Evolutionary conservation across 2,329 filamentous ascomycete genomes (phyloP).

Genomic region (Phaeosphaeriaceae sp.): DNA sequence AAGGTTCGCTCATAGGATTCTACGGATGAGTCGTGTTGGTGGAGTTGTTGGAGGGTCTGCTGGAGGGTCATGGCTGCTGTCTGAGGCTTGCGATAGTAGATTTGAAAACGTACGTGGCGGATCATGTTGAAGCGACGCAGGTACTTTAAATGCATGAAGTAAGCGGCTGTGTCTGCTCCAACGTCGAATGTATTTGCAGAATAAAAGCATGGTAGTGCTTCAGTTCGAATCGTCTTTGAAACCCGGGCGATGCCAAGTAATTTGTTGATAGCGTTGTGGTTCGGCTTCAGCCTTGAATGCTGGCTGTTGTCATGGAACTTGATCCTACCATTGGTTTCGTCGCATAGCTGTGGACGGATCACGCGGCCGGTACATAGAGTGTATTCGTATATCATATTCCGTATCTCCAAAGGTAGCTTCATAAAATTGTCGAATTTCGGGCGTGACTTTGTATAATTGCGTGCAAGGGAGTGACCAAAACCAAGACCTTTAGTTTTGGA

Average conservation of each 20-base stretch:
- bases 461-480: too few species aligned
- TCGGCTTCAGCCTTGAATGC: background rate
- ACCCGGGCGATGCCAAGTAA: constrained; percentile 16
- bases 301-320: constrained; percentile 27
- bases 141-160: constrained; percentile 23
- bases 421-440: constrained; percentile 18
- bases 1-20: too few species aligned
- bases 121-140: constrained; percentile 28
- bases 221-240: constrained; percentile 21
- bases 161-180: constrained; percentile 20
- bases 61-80: too few species aligned
- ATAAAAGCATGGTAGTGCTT: constrained; percentile 29
- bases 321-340: constrained; percentile 2
- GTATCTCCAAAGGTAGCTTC: constrained; percentile 23
- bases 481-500: too few species aligned
- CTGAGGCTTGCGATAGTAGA: background rate
- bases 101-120: constrained; percentile 19
- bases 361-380: constrained; percentile 9
- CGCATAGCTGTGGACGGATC: constrained; percentile 26
- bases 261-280: constrained; percentile 9
- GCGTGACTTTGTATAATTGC: too few species aligned
- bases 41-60: too few species aligned
- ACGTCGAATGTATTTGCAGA: constrained; percentile 24
- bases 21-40: too few species aligned
- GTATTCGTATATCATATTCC: constrained; percentile 19